phyloP scores from a whole-genome alignment of 306 rosid genomes.

The Neltuma alba region DNA sequence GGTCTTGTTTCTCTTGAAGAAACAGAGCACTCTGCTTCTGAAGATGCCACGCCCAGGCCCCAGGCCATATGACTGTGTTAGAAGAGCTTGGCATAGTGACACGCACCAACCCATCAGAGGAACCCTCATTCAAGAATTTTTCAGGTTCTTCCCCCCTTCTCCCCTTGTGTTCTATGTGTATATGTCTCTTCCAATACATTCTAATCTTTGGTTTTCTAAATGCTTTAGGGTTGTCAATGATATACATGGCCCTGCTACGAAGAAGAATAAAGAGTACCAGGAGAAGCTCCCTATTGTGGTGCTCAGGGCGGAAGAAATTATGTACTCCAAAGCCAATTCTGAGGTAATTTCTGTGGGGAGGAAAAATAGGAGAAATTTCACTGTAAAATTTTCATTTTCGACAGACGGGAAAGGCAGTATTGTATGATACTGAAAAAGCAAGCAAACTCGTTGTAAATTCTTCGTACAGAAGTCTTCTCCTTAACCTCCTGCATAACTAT shows the following conservation, averaged over 20 bases:
- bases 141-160: slow-evolving; percentile 53
- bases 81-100: slow-evolving; percentile 88
- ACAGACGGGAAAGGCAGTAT: not conserved
- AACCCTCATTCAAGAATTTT: slow-evolving; percentile 81
- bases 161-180: not conserved
- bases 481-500: not conserved
- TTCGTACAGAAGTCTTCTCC: not conserved
- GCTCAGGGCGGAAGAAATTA: slow-evolving; percentile 71
- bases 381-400: not conserved
- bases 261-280: slow-evolving; percentile 83
- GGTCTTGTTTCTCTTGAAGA: slow-evolving; percentile 27
- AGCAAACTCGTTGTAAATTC: not conserved
- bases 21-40: slow-evolving; percentile 34
- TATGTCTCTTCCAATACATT: not conserved
- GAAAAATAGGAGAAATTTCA: not conserved
- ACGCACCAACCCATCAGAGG: slow-evolving; percentile 83
- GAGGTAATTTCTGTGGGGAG: slow-evolving; percentile 48
- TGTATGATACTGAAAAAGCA: not conserved
- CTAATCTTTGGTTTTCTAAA: not conserved
- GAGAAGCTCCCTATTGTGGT: slow-evolving; percentile 85
- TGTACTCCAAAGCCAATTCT: slow-evolving; percentile 86
- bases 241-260: slow-evolving; percentile 61
- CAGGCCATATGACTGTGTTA: slow-evolving; percentile 74
- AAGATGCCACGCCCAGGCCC: slow-evolving; percentile 80
- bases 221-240: slow-evolving; percentile 64